These are phyloP conservation scores for Kazachstania viticola DNA, from an alignment of 805 yeast species.

Conservation along the genomic window DNA sequence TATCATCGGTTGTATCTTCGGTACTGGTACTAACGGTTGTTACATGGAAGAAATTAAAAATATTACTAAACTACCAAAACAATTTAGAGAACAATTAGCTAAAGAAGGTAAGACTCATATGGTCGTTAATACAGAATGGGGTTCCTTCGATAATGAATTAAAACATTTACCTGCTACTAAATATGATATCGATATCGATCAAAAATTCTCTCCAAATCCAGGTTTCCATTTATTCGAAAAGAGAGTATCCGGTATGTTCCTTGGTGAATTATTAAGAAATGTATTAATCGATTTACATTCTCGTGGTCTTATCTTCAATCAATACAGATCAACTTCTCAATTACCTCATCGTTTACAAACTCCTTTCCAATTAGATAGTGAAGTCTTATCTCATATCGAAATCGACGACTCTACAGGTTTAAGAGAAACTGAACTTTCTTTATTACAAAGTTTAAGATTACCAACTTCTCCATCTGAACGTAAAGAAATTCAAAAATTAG, in stretches of 20 bases:
- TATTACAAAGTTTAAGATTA: conserved; percentile 54
- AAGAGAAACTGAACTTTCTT: conserved; percentile 54
- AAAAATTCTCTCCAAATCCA: conserved; percentile 57
- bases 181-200: conserved; percentile 64
- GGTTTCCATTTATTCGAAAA: conserved; percentile 90
- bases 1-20: conserved; percentile 81
- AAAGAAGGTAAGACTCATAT: conserved; percentile 46
- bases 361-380: conserved; percentile 71
- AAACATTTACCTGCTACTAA: conserved; percentile 65
- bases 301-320: conserved; percentile 46
- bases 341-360: conserved; percentile 52
- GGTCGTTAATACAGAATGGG: conserved; percentile 97
- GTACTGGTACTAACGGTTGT: conserved; percentile 97
- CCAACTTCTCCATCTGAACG: conserved; percentile 68
- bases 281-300: conserved; percentile 56
- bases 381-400: conserved; percentile 73
- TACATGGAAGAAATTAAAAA: conserved; percentile 67
- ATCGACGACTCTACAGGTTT: conserved; percentile 71
- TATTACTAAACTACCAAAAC: conserved; percentile 57
- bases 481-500: conserved; percentile 54
- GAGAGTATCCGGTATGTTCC: conserved; percentile 81
- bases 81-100: conserved; percentile 27
- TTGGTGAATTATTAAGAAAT: conserved; percentile 80
- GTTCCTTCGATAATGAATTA: conserved; percentile 84
- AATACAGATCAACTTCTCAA: conserved; percentile 31